A percentile compares a stretch with the other conserved stretches of the same genome.
phyloP scores from a whole-genome alignment of 805 yeast species.

The Brettanomyces nanus region DNA sequence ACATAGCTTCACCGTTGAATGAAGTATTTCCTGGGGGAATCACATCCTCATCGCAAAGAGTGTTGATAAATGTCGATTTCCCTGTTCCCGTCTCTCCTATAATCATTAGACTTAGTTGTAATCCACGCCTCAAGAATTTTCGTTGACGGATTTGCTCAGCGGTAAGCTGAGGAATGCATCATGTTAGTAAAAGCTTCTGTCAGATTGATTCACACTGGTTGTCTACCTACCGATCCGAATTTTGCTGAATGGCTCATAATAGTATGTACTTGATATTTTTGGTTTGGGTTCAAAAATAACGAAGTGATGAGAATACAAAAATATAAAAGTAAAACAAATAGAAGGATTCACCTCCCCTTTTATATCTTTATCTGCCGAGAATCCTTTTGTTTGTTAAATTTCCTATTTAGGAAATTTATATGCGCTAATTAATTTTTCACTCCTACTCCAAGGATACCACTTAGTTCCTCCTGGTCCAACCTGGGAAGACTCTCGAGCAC shows the following conservation, averaged over 20 bases:
- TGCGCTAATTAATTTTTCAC: too few relatives aligned
- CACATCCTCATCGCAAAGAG: conserved; percentile 53
- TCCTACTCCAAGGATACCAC: too few relatives aligned
- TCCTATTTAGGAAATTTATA: too few relatives aligned
- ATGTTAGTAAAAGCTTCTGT: background rate
- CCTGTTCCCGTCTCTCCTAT: conserved; percentile 60
- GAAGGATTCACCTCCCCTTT: too few relatives aligned
- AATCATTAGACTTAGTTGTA: conserved; percentile 40
- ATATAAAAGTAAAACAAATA: too few relatives aligned
- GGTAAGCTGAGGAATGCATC: conserved; percentile 10
- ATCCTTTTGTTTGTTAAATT: too few relatives aligned
- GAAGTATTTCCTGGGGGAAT: conserved; percentile 35
- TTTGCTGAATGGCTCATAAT: conserved; percentile 1
- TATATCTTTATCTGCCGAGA: too few relatives aligned
- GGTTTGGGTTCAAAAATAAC: too few relatives aligned
- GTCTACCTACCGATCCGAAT: conserved; percentile 1
- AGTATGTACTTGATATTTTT: background rate
- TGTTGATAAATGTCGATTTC: conserved; percentile 72
- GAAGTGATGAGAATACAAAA: too few relatives aligned
- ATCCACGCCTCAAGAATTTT: conserved; percentile 42
- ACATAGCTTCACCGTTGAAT: conserved; percentile 14
- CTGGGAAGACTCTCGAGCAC: conserved; percentile 4
- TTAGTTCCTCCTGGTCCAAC: too few relatives aligned
- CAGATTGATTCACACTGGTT: background rate
- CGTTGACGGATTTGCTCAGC: conserved; percentile 30